phyloP scores from a whole-genome alignment of 148 eudicot species.

The Silene latifolia region DNA sequence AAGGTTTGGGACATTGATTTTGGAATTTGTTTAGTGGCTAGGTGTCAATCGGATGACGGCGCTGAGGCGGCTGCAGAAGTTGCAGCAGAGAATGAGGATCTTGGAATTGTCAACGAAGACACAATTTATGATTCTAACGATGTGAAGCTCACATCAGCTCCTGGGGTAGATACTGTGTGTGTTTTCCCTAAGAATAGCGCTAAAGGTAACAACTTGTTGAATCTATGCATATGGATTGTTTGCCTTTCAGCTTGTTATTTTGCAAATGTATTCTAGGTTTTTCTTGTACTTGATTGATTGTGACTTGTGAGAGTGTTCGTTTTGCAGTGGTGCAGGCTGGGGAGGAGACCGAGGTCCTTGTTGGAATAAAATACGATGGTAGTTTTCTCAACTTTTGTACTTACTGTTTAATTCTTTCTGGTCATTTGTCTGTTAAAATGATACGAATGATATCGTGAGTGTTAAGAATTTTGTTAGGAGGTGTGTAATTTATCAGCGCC shows the following conservation, averaged over 20 bases:
- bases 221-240: neutral
- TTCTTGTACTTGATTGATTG: slow-evolving; percentile 5
- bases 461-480: neutral
- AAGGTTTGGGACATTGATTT: neutral
- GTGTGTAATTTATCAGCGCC: neutral
- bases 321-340: slow-evolving; percentile 74
- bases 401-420: neutral
- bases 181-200: slow-evolving; percentile 79
- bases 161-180: slow-evolving; percentile 70
- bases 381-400: neutral
- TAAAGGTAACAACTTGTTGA: slow-evolving; percentile 37
- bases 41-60: slow-evolving; percentile 56
- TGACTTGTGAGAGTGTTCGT: neutral
- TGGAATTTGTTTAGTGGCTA: slow-evolving; percentile 44
- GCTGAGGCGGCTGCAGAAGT: slow-evolving; percentile 32
- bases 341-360: slow-evolving; percentile 66
- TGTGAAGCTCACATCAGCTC: slow-evolving; percentile 55
- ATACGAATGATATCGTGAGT: neutral
- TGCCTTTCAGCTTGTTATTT: slow-evolving; percentile 7
- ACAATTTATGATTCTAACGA: slow-evolving; percentile 34
- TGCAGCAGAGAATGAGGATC: slow-evolving; percentile 48
- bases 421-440: neutral
- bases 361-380: slow-evolving; percentile 87
- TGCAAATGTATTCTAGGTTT: slow-evolving; percentile 1
- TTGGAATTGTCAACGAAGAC: slow-evolving; percentile 64